Evolutionary conservation across 441 rosid species (phyloP).

Genomic region (Geranium incanum): DNA sequence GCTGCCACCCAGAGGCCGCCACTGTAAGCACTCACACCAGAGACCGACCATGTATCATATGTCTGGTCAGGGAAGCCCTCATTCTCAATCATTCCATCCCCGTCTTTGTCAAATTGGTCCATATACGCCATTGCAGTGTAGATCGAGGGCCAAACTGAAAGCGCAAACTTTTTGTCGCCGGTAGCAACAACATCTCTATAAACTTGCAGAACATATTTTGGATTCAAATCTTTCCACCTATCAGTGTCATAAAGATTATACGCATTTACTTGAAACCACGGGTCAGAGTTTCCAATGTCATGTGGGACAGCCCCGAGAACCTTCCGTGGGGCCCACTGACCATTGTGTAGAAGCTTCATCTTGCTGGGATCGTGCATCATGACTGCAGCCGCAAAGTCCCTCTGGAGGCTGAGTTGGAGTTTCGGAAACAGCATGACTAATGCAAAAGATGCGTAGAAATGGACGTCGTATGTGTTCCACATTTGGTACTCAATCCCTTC

Average conservation of each 20-base stretch:
- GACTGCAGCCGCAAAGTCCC: conserved; percentile 27
- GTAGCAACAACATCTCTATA: conserved; percentile 80
- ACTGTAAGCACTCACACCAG: conserved; percentile 76
- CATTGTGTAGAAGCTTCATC: conserved; percentile 19
- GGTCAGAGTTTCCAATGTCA: conserved; percentile 25
- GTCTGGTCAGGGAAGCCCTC: conserved; percentile 96
- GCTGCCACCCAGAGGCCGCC: conserved; percentile 98
- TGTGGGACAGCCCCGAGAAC: conserved; percentile 26
- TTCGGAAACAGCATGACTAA: conserved; percentile 24
- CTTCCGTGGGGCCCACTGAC: conserved; percentile 21
- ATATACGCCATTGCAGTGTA: conserved; percentile 81
- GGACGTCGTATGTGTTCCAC: conserved; percentile 45
- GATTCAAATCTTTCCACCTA: conserved; percentile 72
- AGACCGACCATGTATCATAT: conserved; percentile 84
- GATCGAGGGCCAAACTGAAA: conserved; percentile 84
- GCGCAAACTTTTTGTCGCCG: conserved; percentile 67
- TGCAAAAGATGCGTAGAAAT: conserved; percentile 27
- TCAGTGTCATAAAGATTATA: conserved; percentile 24
- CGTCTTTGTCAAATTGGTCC: conserved; percentile 86
- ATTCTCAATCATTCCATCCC: conserved; percentile 90
- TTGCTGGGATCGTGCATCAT: conserved; percentile 24
- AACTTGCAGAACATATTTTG: conserved; percentile 86
- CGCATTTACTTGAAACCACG: conserved; percentile 27
- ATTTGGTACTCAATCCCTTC: conserved; percentile 81
- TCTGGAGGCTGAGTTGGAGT: conserved; percentile 25